Evolutionary conservation across 1,284 basidiomycete genomes (phyloP).

Genomic region (Golubevia pallescens): DNA sequence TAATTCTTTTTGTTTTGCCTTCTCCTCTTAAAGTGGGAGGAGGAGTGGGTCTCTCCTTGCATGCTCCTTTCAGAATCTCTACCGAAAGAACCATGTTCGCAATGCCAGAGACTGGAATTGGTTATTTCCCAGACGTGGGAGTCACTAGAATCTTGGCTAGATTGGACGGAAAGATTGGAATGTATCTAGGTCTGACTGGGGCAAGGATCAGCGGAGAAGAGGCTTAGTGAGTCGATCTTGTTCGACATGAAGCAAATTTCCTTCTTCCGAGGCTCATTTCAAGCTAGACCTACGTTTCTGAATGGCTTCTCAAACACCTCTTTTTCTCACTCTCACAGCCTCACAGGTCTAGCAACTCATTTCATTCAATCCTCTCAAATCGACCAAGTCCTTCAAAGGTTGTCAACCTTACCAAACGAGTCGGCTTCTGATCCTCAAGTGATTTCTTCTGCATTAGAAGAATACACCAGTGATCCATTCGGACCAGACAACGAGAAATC

Average conservation of each 20-base stretch:
- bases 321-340: constrained; percentile 6
- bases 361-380: constrained; percentile 37
- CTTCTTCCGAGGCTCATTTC: too few species aligned
- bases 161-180: constrained; percentile 88
- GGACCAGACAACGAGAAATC: constrained; percentile 8
- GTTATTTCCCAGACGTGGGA: constrained; percentile 81
- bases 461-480: constrained; percentile 45
- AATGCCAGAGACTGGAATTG: constrained; percentile 76
- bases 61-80: constrained; percentile 88
- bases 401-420: constrained; percentile 30
- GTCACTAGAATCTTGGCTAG: constrained; percentile 86
- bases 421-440: constrained; percentile 23
- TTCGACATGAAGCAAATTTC: neutral
- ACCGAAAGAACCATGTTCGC: constrained; percentile 85
- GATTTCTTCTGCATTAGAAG: constrained; percentile 34
- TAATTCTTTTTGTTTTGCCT: neutral
- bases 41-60: constrained; percentile 86
- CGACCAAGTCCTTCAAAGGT: constrained; percentile 33
- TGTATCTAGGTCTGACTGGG: constrained; percentile 90
- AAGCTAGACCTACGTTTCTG: too few species aligned
- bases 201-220: constrained; percentile 50
- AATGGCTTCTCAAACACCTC: neutral
- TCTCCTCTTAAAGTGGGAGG: constrained; percentile 78
- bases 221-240: constrained; percentile 32
- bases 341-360: constrained; percentile 55